Conservation (phyloP, 2,329 filamentous ascomycete species). For the Knoxdaviesia proteae region DNA sequence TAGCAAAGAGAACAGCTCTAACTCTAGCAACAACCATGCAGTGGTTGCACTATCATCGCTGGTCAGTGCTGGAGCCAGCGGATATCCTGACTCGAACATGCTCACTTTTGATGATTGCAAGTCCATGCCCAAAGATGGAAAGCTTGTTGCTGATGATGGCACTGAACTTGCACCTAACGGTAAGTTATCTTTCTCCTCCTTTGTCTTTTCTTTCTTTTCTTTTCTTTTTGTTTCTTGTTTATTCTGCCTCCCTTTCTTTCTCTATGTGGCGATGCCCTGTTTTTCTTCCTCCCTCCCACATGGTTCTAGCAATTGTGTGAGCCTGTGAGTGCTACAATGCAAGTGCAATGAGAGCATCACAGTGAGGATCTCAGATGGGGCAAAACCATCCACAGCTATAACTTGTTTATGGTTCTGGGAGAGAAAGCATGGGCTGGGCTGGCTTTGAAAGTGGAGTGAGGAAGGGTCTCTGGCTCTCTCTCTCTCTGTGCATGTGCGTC, state of each 20-base stretch:
- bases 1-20: too few species aligned
- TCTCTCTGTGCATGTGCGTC: too few species aligned
- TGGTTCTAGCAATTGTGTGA: too few species aligned
- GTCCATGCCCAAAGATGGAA: conserved; percentile 49
- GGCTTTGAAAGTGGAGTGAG: too few species aligned
- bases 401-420: too few species aligned
- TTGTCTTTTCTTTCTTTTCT: not conserved
- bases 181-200: conserved; percentile 22
- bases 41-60: not conserved
- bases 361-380: too few species aligned
- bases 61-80: not conserved
- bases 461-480: too few species aligned
- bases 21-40: too few species aligned
- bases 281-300: not conserved
- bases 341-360: too few species aligned
- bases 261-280: not conserved
- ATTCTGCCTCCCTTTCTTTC: not conserved
- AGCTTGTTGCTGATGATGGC: conserved; percentile 77
- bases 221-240: not conserved
- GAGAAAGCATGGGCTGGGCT: too few species aligned
- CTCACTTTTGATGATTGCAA: conserved; percentile 63
- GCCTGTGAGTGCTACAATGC: too few species aligned
- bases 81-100: conserved; percentile 53
- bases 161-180: conserved; percentile 68
- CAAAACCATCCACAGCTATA: too few species aligned